These are phyloP conservation scores for Geoglossum glabrum DNA, from an alignment of 495 filamentous ascomycete species.

Conservation along the genomic window DNA sequence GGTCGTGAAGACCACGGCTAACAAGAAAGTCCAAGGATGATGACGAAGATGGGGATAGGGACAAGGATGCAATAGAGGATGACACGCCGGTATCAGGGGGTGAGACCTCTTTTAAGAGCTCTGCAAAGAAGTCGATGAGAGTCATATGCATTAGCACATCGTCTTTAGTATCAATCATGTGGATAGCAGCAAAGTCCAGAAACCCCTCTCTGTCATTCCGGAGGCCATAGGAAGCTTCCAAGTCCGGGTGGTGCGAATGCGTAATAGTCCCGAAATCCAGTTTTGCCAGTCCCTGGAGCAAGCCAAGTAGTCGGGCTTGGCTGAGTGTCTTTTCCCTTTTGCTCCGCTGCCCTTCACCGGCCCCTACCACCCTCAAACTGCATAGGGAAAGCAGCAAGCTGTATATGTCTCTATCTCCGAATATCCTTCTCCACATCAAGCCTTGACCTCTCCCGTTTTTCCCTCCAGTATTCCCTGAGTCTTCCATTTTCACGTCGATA, in stretches of 20 bases:
- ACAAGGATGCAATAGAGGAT: slow-evolving; percentile 1
- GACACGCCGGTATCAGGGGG: neutral
- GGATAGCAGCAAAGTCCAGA: slow-evolving; percentile 49
- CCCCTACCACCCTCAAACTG: slow-evolving; percentile 23
- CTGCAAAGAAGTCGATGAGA: slow-evolving; percentile 53
- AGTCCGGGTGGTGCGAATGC: slow-evolving; percentile 33
- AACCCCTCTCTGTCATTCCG: slow-evolving; percentile 29
- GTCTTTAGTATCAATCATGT: slow-evolving; percentile 47
- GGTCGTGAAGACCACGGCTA: slow-evolving; percentile 27
- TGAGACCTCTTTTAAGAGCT: slow-evolving; percentile 29
- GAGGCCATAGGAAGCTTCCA: slow-evolving; percentile 34
- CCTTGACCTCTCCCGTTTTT: slow-evolving; percentile 36
- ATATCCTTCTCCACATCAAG: slow-evolving; percentile 50
- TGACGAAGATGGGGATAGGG: slow-evolving; percentile 17
- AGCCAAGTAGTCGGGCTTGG: slow-evolving; percentile 53
- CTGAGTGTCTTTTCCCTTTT: slow-evolving; percentile 51
- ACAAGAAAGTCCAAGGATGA: slow-evolving; percentile 36
- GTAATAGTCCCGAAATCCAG: slow-evolving; percentile 43
- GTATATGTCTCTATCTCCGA: slow-evolving; percentile 48
- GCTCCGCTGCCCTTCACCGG: slow-evolving; percentile 23
- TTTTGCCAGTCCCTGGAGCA: slow-evolving; percentile 44
- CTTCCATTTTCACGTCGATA: slow-evolving; percentile 3
- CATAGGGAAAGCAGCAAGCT: slow-evolving; percentile 40
- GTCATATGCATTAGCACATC: slow-evolving; percentile 69
- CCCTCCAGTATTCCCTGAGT: slow-evolving; percentile 17